Evolutionary conservation across 441 rosid genomes (phyloP).

Genomic region (Pelargonium australe): DNA sequence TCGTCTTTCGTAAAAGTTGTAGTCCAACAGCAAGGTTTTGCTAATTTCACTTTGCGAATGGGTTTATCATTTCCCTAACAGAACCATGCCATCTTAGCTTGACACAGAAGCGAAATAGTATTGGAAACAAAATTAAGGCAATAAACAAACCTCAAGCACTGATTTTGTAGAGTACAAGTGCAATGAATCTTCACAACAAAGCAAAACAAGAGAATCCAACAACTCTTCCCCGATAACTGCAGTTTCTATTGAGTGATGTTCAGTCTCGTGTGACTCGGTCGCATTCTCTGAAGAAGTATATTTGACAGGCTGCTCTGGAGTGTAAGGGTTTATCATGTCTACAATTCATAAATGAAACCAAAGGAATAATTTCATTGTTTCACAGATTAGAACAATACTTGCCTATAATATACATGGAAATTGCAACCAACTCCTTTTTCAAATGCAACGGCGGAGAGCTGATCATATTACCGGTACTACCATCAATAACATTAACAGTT

Average conservation of each 20-base stretch:
- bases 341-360: slow-evolving; percentile 14
- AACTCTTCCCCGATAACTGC: slow-evolving; percentile 24
- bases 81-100: slow-evolving; percentile 20
- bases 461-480: slow-evolving; percentile 32
- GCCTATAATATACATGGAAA: slow-evolving; percentile 60
- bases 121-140: slow-evolving; percentile 16
- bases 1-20: slow-evolving; percentile 45
- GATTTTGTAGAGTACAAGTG: slow-evolving; percentile 40
- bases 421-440: slow-evolving; percentile 41
- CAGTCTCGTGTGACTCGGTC: slow-evolving; percentile 22
- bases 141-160: slow-evolving; percentile 42
- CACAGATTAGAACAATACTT: slow-evolving; percentile 26
- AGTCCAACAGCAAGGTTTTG: slow-evolving; percentile 56
- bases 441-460: slow-evolving; percentile 38
- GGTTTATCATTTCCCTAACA: slow-evolving; percentile 47
- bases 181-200: slow-evolving; percentile 53
- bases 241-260: slow-evolving; percentile 25
- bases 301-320: slow-evolving; percentile 33
- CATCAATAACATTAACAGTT: slow-evolving; percentile 34
- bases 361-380: slow-evolving; percentile 3
- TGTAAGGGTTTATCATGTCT: slow-evolving; percentile 14
- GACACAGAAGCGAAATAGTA: slow-evolving; percentile 18
- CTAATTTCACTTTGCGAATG: slow-evolving; percentile 45
- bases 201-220: slow-evolving; percentile 37
- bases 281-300: slow-evolving; percentile 22